Conservation (phyloP, 2,329 filamentous ascomycete species). For the Chalaropsis ovoidea region DNA sequence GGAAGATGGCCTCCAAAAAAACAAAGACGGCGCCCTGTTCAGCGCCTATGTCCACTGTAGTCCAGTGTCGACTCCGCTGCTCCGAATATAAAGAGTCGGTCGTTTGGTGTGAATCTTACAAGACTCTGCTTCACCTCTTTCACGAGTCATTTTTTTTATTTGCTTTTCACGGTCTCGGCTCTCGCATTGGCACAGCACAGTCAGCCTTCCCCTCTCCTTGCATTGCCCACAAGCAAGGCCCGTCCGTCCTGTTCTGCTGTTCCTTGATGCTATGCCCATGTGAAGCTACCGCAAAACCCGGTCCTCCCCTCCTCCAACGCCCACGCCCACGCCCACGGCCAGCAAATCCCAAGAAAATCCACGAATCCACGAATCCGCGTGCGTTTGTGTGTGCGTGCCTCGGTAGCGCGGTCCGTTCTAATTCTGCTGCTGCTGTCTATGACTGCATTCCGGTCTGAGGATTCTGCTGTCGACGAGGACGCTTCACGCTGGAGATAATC, state of each 20-base stretch:
- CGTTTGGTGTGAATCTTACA: not conserved
- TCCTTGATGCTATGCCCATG: constrained; percentile 9
- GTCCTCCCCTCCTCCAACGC: not conserved
- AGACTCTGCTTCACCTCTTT: not conserved
- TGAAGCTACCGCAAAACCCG: not conserved
- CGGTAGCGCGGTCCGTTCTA: constrained; percentile 10
- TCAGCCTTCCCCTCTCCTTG: not conserved
- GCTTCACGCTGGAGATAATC: not conserved
- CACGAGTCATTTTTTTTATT: not conserved
- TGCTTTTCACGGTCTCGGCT: not conserved
- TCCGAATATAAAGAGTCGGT: constrained; percentile 1
- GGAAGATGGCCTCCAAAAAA: constrained; percentile 2
- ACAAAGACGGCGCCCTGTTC: not conserved
- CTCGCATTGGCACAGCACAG: not conserved
- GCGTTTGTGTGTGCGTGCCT: constrained; percentile 10
- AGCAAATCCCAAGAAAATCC: not conserved
- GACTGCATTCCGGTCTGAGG: constrained; percentile 12
- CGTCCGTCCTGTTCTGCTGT: not conserved
- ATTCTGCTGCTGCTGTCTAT: constrained; percentile 7
- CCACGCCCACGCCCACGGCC: not conserved
- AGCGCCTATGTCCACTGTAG: not conserved
- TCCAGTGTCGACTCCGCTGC: not conserved
- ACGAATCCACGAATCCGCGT: not conserved
- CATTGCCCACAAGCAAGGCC: not conserved
- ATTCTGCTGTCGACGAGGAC: not conserved